Evolutionary conservation across 129 eudicot species (phyloP).

Genomic region (Centella asiatica): DNA sequence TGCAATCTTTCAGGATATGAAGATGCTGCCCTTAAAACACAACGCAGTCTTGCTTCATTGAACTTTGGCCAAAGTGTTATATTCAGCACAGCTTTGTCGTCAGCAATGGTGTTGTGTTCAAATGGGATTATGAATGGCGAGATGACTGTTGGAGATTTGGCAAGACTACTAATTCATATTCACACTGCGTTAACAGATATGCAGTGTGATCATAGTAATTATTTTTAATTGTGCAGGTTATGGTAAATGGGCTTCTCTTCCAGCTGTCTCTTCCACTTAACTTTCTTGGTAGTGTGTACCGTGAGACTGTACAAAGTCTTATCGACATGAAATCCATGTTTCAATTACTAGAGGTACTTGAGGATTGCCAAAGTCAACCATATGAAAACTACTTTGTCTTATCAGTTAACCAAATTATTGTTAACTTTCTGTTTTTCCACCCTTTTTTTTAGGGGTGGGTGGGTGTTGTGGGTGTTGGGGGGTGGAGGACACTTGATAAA

Average conservation of each 20-base stretch:
- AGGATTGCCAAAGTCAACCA: too few species aligned
- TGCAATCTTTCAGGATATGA: slow-evolving; percentile 57
- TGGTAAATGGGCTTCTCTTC: slow-evolving; percentile 97
- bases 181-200: slow-evolving; percentile 8
- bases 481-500: neutral
- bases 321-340: slow-evolving; percentile 95
- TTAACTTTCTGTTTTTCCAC: neutral
- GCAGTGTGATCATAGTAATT: neutral
- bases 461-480: too few species aligned
- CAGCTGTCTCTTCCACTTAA: slow-evolving; percentile 98
- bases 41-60: slow-evolving; percentile 79
- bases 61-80: slow-evolving; percentile 85
- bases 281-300: slow-evolving; percentile 92
- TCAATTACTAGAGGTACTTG: slow-evolving; percentile 88
- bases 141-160: slow-evolving; percentile 97
- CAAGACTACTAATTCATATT: slow-evolving; percentile 14
- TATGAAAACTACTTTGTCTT: too few species aligned
- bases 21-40: slow-evolving; percentile 93
- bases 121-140: slow-evolving; percentile 67
- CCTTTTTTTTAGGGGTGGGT: too few species aligned
- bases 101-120: slow-evolving; percentile 90
- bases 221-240: slow-evolving; percentile 45
- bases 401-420: neutral
- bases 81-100: slow-evolving; percentile 78
- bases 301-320: slow-evolving; percentile 90